Base-by-base conservation (phyloP, 306 rosid genomes). In the Mimosa pudica region DNA sequence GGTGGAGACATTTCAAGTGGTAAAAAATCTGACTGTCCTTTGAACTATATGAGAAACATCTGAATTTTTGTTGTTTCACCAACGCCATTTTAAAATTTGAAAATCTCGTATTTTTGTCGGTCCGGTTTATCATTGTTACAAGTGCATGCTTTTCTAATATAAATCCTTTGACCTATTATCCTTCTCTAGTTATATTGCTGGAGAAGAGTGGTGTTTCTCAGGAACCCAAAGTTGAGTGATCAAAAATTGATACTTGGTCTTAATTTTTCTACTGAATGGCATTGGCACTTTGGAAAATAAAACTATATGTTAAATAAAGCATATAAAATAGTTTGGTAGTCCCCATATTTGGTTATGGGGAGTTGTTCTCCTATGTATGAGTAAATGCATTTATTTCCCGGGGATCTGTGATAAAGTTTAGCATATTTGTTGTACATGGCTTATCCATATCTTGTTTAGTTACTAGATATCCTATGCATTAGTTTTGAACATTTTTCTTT, bases 1-100 rank as follows among this genome's bases (percentile, higher is more conserved):
- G 89, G 73, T 92, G 30, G 93, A 90, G 76, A 91, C 92, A 49
- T 88, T 95, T 84, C 82, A 91, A 91, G 98, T 90, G 96, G 98
- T 95, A 86, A 84, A 83, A 84, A 83, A 79, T 75, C 87, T 18
- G 73, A 58, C 49, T 70, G 72, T 64, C 64, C 75, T 64, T 60
- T 58, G 18, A 62, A 69, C 54, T 61, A 63, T 78, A 17, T 46
- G 18, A 8, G 54, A 71, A 76, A 17, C 36, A 35, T 75, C 66
- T 33, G 30, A 47, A 54, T 41, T 79, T 74, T 64, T 49, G 44
- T 65, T 73, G 20, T 65, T 64, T 76, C 60, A 17, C 41, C 32
- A 74, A 84, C 38, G 52, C 35, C 45, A 17, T 67, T 71, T 71
- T 18, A 46, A 45, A 35, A 66, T 75, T 79, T 51, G 55, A 51